phyloP scores from a whole-genome alignment of 768 basidiomycete species.

The Lentinula lateritia region DNA sequence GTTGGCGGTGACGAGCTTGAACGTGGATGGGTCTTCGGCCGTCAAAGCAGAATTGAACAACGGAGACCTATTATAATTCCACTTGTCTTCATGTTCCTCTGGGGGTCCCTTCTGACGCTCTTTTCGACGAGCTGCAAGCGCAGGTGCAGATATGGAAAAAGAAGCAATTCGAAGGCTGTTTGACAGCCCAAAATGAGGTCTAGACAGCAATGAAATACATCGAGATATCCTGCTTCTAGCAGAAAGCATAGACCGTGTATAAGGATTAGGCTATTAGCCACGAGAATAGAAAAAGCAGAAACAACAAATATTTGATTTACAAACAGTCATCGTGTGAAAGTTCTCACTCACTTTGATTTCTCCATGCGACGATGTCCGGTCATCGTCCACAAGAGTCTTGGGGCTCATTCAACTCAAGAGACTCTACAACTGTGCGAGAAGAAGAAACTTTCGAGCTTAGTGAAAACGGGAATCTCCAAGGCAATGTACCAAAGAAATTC shows the following conservation, averaged over 20 bases:
- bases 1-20: constrained; percentile 62
- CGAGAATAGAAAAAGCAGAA: too few relatives aligned
- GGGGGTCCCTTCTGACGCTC: background rate
- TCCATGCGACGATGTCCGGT: background rate
- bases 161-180: background rate
- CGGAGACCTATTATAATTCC: constrained; percentile 71
- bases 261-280: too few relatives aligned
- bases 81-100: constrained; percentile 42
- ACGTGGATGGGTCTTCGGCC: constrained; percentile 33
- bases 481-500: background rate
- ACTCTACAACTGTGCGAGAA: background rate
- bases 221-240: background rate
- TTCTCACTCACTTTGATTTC: too few relatives aligned
- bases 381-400: constrained; percentile 2
- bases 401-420: background rate
- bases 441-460: constrained; percentile 2
- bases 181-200: too few relatives aligned
- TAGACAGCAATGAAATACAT: constrained; percentile 1
- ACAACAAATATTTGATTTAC: too few relatives aligned
- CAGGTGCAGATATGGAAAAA: background rate
- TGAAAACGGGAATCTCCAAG: constrained; percentile 2
- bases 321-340: too few relatives aligned
- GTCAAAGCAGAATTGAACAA: constrained; percentile 49
- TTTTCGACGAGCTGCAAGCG: background rate
- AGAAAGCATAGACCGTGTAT: background rate